Evolutionary conservation across 1,284 basidiomycete genomes (phyloP), one percentile per base, ranked within the genome.

Genomic region (Cutaneotrichosporon dermatis): DNA sequence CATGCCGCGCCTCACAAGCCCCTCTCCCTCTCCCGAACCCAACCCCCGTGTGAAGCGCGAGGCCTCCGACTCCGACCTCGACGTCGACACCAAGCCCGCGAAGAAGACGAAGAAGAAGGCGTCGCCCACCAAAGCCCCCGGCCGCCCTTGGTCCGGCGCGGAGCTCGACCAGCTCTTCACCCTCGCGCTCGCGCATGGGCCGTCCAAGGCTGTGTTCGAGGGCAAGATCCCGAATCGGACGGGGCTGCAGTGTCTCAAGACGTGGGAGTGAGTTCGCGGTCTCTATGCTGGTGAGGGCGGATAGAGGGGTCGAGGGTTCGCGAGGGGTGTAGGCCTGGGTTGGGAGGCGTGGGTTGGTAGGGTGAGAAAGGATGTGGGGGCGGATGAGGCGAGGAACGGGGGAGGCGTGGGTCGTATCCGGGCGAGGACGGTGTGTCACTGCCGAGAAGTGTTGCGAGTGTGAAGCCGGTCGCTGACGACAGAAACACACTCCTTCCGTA

Each of bases 211-310:
- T 13, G 50, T 9, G 34, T 64, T 58, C 36, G 60, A 62, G 25
- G 60, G 57, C 35, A 51, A 54, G 12, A 46, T 64, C 15, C 45
- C 34, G 7, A 55, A 57, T 4, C 57, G 60, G 4, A 59, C 54
- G 8, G 57, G 57, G 0, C 15, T 54, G n/a, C 57, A 59, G 36
- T 56, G 54, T 39, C 35, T 54, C 15, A 42, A 56, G 48, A 58
- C 59, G 7, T 64, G 62, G 62, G 48, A 50, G 59, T 64, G 51
- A 45, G 56, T 59, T 45, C 13, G 16, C 36, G 6, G n/a, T 9
- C 25, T 25, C 25, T 25, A 25, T 25, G 25, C 25, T 25, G 25
- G 25, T 25, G 25, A 25, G 25, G 25, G 25, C 25, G 25, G 25
- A 25, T 25, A 25, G 25, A 25, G 25, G 25, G 25, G 25, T 25